Base-by-base conservation (phyloP, 768 basidiomycete genomes). In the Roridomyces roridus region DNA sequence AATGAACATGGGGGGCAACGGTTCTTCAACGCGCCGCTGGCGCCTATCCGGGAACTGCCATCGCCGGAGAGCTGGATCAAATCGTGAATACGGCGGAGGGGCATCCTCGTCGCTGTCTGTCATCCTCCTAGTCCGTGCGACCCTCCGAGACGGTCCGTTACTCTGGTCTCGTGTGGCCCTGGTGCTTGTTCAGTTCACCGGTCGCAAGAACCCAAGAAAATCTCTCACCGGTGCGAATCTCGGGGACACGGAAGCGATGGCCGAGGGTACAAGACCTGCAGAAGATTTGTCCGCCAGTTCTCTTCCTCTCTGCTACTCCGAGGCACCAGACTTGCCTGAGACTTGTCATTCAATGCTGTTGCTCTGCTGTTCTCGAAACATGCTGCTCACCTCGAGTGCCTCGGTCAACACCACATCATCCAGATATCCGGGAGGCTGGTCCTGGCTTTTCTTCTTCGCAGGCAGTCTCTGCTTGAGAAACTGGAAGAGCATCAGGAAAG, bases 71-170 rank as follows among this genome's bases (percentile, higher is more conserved):
- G 52, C 58, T 7, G 64, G 48, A 36, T 72, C 72, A 23, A 70
- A 66, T 28, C 61, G 69, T 0, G 68, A 67, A 55, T 74, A 73
- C 23, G 57, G 34, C 34, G 72, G 72, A 4, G 53, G 58, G 3
- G 44, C 23, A 21, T 26, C 47, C 3, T 17, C 28, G 5, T 31
- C 53, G 14, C 10, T 14, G n/a, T 12, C 35, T 36, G 26, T 6
- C 20, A n/a, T n/a, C n/a, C n/a, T n/a, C n/a, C n/a, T n/a, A n/a
- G n/a, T n/a, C n/a, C n/a, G n/a, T n/a, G n/a, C n/a, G n/a, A n/a
- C n/a, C n/a, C n/a, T n/a, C n/a, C n/a, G n/a, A n/a, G n/a, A n/a
- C n/a, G n/a, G n/a, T n/a, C n/a, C n/a, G n/a, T n/a, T n/a, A n/a
- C n/a, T n/a, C n/a, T n/a, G n/a, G n/a, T n/a, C n/a, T n/a, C n/a